A percentile compares a stretch with the other conserved stretches of the same genome.
Conservation (phyloP, 2,329 filamentous ascomycete genomes). For the Scedosporium apiospermum region DNA sequence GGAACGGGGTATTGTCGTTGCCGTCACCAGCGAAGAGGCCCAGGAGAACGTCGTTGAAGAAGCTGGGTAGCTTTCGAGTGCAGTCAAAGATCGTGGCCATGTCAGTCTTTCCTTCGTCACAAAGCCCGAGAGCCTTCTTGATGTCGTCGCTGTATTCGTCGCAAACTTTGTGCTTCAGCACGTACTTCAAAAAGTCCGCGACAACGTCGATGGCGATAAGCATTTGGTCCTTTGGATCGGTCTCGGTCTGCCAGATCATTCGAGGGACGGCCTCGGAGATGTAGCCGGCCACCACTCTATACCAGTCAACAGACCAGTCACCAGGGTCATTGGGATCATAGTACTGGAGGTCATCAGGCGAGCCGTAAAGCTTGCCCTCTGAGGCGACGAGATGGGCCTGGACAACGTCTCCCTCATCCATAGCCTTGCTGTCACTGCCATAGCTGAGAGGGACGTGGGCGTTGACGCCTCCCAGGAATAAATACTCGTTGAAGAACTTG, state of each 20-base stretch:
- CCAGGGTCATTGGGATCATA: slow-evolving; percentile 39
- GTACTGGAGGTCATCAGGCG: slow-evolving; percentile 29
- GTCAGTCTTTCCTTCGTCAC: slow-evolving; percentile 57
- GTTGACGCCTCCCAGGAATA: slow-evolving; percentile 75
- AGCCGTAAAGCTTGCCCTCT: slow-evolving; percentile 16
- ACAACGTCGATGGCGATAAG: slow-evolving; percentile 54
- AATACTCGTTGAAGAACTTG: slow-evolving; percentile 67
- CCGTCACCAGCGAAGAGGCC: slow-evolving; percentile 15
- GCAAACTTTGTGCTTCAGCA: slow-evolving; percentile 77
- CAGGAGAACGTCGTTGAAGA: slow-evolving; percentile 66
- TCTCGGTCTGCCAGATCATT: slow-evolving; percentile 30
- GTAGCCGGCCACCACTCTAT: slow-evolving; percentile 66
- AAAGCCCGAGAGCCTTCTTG: slow-evolving; percentile 54
- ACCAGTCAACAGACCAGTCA: slow-evolving; percentile 75
- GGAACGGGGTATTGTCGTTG: neutral
- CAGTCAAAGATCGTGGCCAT: slow-evolving; percentile 49
- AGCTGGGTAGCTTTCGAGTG: slow-evolving; percentile 52
- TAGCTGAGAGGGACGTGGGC: slow-evolving; percentile 17
- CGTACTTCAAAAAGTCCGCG: slow-evolving; percentile 80
- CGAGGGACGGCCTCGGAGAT: slow-evolving; percentile 43
- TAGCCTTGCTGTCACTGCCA: slow-evolving; percentile 52
- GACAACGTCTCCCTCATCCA: neutral
- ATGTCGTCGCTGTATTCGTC: slow-evolving; percentile 67
- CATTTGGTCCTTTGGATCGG: neutral
- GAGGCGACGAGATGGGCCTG: slow-evolving; percentile 37